These are phyloP conservation scores for Suillus brevipes DNA, from an alignment of 768 basidiomycete species.

Conservation along the genomic window DNA sequence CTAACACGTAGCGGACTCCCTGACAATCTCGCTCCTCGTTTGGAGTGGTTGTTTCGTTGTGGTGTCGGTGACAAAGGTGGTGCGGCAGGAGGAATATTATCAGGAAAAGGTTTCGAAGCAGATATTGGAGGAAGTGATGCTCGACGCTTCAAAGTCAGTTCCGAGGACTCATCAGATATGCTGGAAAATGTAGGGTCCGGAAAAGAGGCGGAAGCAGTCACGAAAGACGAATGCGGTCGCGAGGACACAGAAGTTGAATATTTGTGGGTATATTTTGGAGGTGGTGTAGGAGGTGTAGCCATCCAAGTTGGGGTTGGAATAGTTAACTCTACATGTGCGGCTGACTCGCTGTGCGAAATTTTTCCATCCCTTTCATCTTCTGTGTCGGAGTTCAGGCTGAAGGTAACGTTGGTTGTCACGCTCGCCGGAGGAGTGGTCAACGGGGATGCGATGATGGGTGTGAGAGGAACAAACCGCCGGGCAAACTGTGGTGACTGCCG, in stretches of 20 bases:
- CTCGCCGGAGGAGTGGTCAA: slow-evolving; percentile 49
- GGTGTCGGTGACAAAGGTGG: slow-evolving; percentile 4
- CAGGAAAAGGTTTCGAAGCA: slow-evolving; percentile 14
- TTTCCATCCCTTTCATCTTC: slow-evolving; percentile 13
- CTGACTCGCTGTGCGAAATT: background rate
- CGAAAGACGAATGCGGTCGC: slow-evolving; percentile 46
- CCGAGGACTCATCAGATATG: slow-evolving; percentile 12
- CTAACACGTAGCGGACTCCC: slow-evolving; percentile 1
- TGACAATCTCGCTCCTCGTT: background rate
- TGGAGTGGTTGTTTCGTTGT: background rate
- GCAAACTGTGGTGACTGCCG: slow-evolving; percentile 24
- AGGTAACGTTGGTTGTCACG: slow-evolving; percentile 26
- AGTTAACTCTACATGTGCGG: slow-evolving; percentile 19
- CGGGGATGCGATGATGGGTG: slow-evolving; percentile 63
- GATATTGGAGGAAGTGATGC: slow-evolving; percentile 44
- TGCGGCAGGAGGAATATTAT: slow-evolving; percentile 6
- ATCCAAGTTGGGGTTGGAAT: slow-evolving; percentile 51
- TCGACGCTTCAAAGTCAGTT: slow-evolving; percentile 31
- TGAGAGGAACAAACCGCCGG: slow-evolving; percentile 48
- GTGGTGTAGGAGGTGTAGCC: slow-evolving; percentile 60
- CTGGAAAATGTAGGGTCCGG: slow-evolving; percentile 27
- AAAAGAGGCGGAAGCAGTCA: slow-evolving; percentile 39
- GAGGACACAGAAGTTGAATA: slow-evolving; percentile 34
- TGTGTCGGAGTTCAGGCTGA: slow-evolving; percentile 10
- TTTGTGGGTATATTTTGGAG: slow-evolving; percentile 39